Evolutionary conservation across 129 eudicot species (phyloP).

Genomic region (carrot (Daucus carota)): DNA sequence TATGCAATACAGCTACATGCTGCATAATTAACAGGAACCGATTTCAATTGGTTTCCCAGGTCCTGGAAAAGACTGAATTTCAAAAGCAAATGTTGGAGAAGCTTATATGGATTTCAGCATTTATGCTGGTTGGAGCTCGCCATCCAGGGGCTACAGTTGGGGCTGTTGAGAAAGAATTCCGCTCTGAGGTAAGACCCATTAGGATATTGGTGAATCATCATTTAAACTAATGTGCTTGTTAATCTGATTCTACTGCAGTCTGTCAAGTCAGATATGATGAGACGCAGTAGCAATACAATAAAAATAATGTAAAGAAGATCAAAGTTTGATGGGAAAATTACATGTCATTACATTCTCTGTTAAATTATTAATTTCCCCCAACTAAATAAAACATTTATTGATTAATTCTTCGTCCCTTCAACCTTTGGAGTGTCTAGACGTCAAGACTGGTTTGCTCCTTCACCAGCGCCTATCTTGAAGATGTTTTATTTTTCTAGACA

Average conservation of each 20-base stretch:
- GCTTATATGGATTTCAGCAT: slow-evolving; percentile 92
- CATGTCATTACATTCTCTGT: neutral
- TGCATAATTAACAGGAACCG: neutral
- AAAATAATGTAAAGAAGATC: neutral
- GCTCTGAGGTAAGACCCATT: slow-evolving; percentile 64
- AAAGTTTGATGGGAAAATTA: neutral
- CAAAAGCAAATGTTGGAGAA: slow-evolving; percentile 93
- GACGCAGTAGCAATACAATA: neutral
- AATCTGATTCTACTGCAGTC: neutral
- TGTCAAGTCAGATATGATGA: neutral
- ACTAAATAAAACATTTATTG: neutral
- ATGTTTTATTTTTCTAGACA: too few species aligned
- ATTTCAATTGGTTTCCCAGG: slow-evolving; percentile 27
- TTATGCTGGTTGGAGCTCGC: slow-evolving; percentile 96
- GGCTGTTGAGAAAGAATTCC: slow-evolving; percentile 68
- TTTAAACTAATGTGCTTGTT: neutral
- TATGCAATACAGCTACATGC: neutral
- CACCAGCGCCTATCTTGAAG: neutral
- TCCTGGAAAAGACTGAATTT: slow-evolving; percentile 73
- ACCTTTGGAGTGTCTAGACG: neutral
- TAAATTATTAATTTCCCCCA: neutral
- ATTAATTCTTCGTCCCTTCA: neutral
- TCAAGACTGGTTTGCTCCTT: neutral
- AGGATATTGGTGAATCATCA: too few species aligned
- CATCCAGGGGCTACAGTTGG: slow-evolving; percentile 96